Conservation (phyloP, 2,329 filamentous ascomycete genomes). For the Teratosphaeria epicoccoides region DNA sequence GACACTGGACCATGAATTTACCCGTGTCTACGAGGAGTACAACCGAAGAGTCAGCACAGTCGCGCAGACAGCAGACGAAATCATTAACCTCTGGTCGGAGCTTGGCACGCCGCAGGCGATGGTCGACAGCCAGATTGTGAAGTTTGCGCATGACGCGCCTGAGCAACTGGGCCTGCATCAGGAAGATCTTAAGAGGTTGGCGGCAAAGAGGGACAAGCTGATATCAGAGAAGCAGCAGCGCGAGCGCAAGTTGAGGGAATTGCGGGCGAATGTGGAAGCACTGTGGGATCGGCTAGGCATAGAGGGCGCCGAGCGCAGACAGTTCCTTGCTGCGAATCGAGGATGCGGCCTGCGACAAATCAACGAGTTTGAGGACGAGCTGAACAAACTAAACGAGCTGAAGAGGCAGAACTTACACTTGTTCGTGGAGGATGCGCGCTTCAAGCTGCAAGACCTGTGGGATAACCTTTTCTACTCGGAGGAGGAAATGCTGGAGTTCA, state of each 20-base stretch:
- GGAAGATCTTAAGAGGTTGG: constrained; percentile 67
- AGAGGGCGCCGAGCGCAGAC: constrained; percentile 70
- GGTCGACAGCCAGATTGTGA: constrained; percentile 76
- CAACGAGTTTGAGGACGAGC: constrained; percentile 91
- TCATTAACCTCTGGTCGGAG: constrained; percentile 92
- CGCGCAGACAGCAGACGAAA: constrained; percentile 64
- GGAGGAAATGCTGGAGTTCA: constrained; percentile 97
- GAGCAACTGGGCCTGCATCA: constrained; percentile 90
- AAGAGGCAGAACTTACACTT: constrained; percentile 92
- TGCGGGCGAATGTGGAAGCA: constrained; percentile 66
- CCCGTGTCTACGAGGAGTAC: constrained; percentile 93
- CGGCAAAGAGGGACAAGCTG: constrained; percentile 67
- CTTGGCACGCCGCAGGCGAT: constrained; percentile 89
- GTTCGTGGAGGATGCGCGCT: constrained; percentile 89
- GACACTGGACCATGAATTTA: constrained; percentile 81
- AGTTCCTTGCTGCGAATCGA: constrained; percentile 75
- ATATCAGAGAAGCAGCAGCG: constrained; percentile 78
- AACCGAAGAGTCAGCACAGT: constrained; percentile 69
- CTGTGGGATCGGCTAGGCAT: constrained; percentile 84
- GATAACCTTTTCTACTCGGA: constrained; percentile 89
- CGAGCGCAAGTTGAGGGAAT: constrained; percentile 65
- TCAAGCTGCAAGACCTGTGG: constrained; percentile 89
- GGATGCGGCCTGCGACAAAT: constrained; percentile 86
- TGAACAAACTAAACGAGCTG: constrained; percentile 74
- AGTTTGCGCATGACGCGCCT: constrained; percentile 79